These are phyloP conservation scores for Botrytis squamosa DNA, from an alignment of 2,329 filamentous ascomycete species.

Conservation along the genomic window DNA sequence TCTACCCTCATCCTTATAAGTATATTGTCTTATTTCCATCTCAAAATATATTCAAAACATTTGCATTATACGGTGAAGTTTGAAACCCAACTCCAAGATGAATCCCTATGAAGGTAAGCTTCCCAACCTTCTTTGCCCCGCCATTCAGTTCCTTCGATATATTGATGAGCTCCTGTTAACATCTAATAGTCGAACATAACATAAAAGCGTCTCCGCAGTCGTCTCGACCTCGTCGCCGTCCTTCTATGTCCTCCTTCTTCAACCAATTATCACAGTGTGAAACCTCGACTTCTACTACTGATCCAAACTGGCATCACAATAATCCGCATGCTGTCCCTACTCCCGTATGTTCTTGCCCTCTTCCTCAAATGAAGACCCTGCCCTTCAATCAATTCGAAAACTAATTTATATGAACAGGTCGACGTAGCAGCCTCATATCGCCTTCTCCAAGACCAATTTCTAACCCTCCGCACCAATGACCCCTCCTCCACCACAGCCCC, in stretches of 20 bases:
- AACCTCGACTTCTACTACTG: constrained; percentile 34
- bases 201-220: constrained; percentile 46
- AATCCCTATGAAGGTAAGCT: constrained; percentile 56
- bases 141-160: background rate
- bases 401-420: constrained; percentile 35
- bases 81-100: background rate
- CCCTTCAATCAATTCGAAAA: background rate
- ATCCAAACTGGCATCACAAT: constrained; percentile 37
- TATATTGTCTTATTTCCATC: background rate
- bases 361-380: background rate
- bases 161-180: constrained; percentile 21
- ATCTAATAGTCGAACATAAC: constrained; percentile 59
- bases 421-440: constrained; percentile 58
- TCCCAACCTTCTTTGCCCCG: constrained; percentile 20
- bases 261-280: constrained; percentile 49
- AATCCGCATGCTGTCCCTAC: constrained; percentile 60
- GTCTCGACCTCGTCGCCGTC: constrained; percentile 46
- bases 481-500: constrained; percentile 43
- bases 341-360: constrained; percentile 39
- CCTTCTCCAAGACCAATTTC: constrained; percentile 58
- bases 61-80: too few relatives aligned
- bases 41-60: background rate
- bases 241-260: constrained; percentile 65
- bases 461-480: constrained; percentile 49
- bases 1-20: background rate